Evolutionary conservation across 2,329 filamentous ascomycete genomes (phyloP).

Genomic region (Aureobasidium sp.): DNA sequence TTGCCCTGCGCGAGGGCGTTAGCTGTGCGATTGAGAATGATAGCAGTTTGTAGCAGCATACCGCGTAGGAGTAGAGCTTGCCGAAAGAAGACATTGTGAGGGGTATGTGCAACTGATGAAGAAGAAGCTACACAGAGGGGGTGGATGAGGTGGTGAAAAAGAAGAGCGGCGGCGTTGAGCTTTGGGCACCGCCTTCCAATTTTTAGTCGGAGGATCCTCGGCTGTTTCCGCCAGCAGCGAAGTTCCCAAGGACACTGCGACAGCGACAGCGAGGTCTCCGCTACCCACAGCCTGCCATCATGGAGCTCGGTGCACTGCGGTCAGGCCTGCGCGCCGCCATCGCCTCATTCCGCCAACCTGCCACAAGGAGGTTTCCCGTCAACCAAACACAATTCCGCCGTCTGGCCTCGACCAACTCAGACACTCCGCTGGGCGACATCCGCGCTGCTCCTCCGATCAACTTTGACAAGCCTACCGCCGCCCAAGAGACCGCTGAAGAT

Average conservation of each 20-base stretch:
- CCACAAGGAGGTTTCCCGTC: constrained; percentile 15
- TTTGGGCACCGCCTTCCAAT: not conserved
- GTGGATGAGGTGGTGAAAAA: constrained; percentile 29
- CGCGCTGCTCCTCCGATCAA: constrained; percentile 22
- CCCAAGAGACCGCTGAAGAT: constrained; percentile 12
- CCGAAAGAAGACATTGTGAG: constrained; percentile 64
- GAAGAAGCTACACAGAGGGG: constrained; percentile 5
- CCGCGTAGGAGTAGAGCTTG: constrained; percentile 86
- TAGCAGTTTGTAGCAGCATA: constrained; percentile 35
- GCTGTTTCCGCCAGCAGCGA: not conserved
- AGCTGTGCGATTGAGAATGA: not conserved
- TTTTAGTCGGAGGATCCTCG: constrained; percentile 9
- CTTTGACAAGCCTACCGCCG: constrained; percentile 9
- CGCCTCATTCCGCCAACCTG: constrained; percentile 17
- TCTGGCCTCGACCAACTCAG: constrained; percentile 21
- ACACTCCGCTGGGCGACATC: constrained; percentile 15
- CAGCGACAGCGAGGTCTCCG: no score
- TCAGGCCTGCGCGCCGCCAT: constrained; percentile 23
- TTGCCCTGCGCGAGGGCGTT: constrained; percentile 53
- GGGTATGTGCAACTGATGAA: constrained; percentile 9
- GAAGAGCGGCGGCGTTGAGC: constrained; percentile 17
- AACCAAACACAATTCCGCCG: constrained; percentile 17
- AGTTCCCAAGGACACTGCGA: not conserved
- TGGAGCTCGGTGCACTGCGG: constrained; percentile 23
- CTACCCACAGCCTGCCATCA: constrained; percentile 5